Conservation (phyloP, 1,284 basidiomycete genomes). For the Xanthoconium separans region DNA sequence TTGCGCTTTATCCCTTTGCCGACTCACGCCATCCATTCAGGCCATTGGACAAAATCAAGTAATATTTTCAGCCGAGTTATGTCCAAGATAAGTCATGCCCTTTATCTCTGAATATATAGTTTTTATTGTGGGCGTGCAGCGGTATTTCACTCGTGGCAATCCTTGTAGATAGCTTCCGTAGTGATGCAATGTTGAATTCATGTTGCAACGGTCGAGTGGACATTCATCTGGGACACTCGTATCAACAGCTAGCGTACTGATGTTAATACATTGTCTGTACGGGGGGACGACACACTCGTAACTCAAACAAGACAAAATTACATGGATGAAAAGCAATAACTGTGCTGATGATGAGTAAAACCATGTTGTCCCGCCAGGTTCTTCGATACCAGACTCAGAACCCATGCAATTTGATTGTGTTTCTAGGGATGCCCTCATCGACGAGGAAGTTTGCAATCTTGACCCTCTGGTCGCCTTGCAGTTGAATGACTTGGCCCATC, state of each 20-base stretch:
- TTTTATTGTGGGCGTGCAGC: conserved; percentile 14
- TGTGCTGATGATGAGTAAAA: conserved; percentile 9
- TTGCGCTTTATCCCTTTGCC: conserved; percentile 1
- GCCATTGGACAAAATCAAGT: conserved; percentile 73
- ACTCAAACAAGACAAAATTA: conserved; percentile 21
- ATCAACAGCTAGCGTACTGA: conserved; percentile 24
- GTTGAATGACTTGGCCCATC: conserved; percentile 97
- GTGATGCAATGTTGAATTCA: conserved; percentile 4
- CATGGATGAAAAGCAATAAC: conserved; percentile 14
- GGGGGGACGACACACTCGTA: conserved; percentile 14
- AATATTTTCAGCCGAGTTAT: background rate
- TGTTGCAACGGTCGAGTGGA: conserved; percentile 10
- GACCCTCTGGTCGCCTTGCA: conserved; percentile 96
- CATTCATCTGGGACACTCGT: conserved; percentile 25
- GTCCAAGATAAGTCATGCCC: conserved; percentile 24
- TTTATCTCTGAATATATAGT: conserved; percentile 2
- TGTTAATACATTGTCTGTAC: conserved; percentile 30
- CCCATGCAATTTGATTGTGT: conserved; percentile 83
- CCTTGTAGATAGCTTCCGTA: background rate
- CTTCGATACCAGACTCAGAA: conserved; percentile 49
- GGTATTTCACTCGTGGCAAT: background rate
- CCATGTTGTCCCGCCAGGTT: conserved; percentile 5
- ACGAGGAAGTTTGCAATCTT: conserved; percentile 89
- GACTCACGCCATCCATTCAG: conserved; percentile 36
- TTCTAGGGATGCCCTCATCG: conserved; percentile 71